Evolutionary conservation across 148 eudicot species (phyloP), one percentile per base, ranked within the genome.

Genomic region (Dysphania ambrosioides): DNA sequence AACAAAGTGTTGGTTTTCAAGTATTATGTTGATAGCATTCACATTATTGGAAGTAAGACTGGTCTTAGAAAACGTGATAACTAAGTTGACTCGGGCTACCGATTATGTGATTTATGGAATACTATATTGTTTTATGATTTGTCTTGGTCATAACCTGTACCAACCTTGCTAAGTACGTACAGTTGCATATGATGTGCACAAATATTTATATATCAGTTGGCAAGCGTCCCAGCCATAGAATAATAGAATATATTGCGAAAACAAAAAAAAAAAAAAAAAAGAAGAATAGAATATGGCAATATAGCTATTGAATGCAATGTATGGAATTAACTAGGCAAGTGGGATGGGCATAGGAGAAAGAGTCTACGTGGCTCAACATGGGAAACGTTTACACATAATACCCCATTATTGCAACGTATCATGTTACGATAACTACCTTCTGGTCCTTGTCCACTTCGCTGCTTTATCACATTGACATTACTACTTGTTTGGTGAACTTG

Each of bases 371-470:
- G 71, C 34, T 67, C 9, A 40, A 67, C 49, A 47, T 41, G 47
- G 56, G 55, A 67, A 67, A 67, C 32, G 71, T 74, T 49, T 65
- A 64, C 63, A 74, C 24, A 23, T 32, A 51, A 11, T 13, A 47
- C 16, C 3, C 73, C 38, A 34, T 51, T 10, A 53, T 51, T 53
- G 73, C 62, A 32, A 70, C 59, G 31, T 69, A 70, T 70, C 60
- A 70, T 59, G 44, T 11, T 60, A 59, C 60, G 75, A 62, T 72
- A 72, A 56, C 75, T 59, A 59, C 35, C 34, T 59, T 74, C 70
- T n/a, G n/a, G n/a, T n/a, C n/a, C n/a, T n/a, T n/a, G n/a, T 63
- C 57, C 70, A 74, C 58, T 36, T 63, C 64, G 77, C 70, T 64
- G 30, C 57, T 44, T 35, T 63, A 62, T 64, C 62, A 74, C 77